Percentiles rank a stretch among this genome's conserved stretches.
These are phyloP conservation scores for Tricharina praecox DNA, from an alignment of 495 filamentous ascomycete species.

Conservation along the genomic window DNA sequence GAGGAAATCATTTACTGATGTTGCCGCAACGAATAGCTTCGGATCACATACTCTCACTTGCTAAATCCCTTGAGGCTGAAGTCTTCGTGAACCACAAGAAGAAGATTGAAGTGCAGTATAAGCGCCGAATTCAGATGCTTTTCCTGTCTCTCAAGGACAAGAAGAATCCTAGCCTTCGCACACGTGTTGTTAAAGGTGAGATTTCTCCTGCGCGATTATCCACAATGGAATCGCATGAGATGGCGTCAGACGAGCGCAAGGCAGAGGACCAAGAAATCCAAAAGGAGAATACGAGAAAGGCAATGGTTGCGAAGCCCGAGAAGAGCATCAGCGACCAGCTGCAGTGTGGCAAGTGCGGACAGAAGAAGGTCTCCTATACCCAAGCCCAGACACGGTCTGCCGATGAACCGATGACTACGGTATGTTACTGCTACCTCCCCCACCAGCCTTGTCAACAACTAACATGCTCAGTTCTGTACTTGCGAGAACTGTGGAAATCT, in stretches of 20 bases:
- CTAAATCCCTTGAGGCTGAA: conserved; percentile 56
- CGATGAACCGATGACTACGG: conserved; percentile 76
- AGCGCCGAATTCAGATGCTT: conserved; percentile 70
- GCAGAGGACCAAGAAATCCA: conserved; percentile 50
- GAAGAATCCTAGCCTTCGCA: conserved; percentile 58
- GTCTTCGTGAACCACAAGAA: conserved; percentile 47
- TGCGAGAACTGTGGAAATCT: conserved; percentile 57
- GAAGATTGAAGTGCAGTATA: conserved; percentile 56
- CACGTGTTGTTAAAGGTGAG: conserved; percentile 54
- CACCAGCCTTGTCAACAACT: neutral
- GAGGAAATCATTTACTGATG: too few species aligned
- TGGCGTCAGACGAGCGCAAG: conserved; percentile 55
- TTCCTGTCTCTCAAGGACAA: conserved; percentile 89
- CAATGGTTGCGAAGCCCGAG: conserved; percentile 77
- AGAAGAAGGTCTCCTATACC: conserved; percentile 85
- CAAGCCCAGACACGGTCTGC: conserved; percentile 92
- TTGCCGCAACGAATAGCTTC: conserved; percentile 27
- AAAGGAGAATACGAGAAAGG: conserved; percentile 87
- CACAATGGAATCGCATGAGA: conserved; percentile 43
- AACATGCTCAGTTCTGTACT: conserved; percentile 47
- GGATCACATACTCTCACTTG: conserved; percentile 35
- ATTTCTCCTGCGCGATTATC: conserved; percentile 58
- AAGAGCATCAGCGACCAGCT: conserved; percentile 72
- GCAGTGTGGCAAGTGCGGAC: conserved; percentile 72
- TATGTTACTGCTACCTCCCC: conserved; percentile 6